A percentile compares a stretch with the other conserved stretches of the same genome.
phyloP scores from a whole-genome alignment of 495 filamentous ascomycete species.

The Trichoderma gamsii region DNA sequence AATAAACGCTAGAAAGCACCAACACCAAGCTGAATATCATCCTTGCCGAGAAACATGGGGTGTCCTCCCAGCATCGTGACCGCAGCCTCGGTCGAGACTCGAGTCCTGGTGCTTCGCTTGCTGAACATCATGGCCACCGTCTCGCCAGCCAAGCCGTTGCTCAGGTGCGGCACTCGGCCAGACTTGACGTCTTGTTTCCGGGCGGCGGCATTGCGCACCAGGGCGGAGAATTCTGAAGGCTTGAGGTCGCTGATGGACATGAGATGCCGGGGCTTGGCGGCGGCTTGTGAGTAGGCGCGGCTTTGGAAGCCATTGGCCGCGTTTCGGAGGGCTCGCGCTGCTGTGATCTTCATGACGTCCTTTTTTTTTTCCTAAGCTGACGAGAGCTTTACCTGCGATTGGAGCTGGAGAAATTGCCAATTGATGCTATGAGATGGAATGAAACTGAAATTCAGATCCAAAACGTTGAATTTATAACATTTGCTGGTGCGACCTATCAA shows the following conservation, averaged over 20 bases:
- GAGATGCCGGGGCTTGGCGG: conserved; percentile 64
- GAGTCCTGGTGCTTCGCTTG: conserved; percentile 88
- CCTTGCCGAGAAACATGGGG: conserved; percentile 90
- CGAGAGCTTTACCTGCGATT: not conserved
- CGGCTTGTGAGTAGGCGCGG: conserved; percentile 27
- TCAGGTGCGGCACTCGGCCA: conserved; percentile 47
- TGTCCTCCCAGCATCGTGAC: conserved; percentile 78
- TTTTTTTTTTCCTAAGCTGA: not conserved
- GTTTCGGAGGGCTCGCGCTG: conserved; percentile 5
- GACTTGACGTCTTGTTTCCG: conserved; percentile 76
- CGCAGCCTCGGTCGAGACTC: conserved; percentile 86
- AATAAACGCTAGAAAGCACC: conserved; percentile 20
- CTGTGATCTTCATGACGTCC: conserved; percentile 3
- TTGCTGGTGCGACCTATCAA: not conserved
- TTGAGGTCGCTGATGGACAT: conserved; percentile 85
- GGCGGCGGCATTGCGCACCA: conserved; percentile 71
- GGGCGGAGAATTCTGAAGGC: conserved; percentile 65
- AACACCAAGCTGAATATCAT: conserved; percentile 93
- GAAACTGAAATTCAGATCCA: too few species aligned
- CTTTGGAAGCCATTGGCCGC: conserved; percentile 20
- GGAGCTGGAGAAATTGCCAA: not conserved
- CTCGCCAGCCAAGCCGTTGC: conserved; percentile 63
- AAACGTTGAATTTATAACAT: too few species aligned
- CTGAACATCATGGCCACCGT: conserved; percentile 94
- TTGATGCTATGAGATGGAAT: too few species aligned